phyloP scores from a whole-genome alignment of 441 rosid genomes.

The Capsella rubella region DNA sequence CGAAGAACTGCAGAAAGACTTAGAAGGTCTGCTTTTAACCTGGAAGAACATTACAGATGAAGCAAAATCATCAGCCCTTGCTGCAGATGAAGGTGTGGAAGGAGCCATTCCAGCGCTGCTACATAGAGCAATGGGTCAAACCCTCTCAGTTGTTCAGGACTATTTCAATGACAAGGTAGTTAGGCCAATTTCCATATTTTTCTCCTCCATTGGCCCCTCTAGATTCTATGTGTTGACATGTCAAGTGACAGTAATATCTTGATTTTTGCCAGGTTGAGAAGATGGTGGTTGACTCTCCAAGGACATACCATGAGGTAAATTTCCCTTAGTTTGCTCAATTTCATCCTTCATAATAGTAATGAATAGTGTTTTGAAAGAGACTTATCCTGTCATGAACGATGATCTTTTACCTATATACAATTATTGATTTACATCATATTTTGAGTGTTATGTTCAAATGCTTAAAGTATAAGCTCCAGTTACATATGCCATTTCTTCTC shows the following conservation, averaged over 20 bases:
- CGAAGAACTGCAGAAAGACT: slow-evolving; percentile 91
- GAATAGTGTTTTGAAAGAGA: slow-evolving; percentile 4
- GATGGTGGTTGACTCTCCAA: slow-evolving; percentile 92
- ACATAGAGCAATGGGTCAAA: slow-evolving; percentile 97
- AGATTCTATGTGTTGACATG: slow-evolving; percentile 32
- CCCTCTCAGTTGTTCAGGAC: slow-evolving; percentile 94
- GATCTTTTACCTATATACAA: slow-evolving; percentile 5
- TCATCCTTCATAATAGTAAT: background rate
- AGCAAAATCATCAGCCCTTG: slow-evolving; percentile 94
- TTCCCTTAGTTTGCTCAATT: slow-evolving; percentile 19
- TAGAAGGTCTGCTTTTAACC: slow-evolving; percentile 81
- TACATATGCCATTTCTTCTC: slow-evolving; percentile 12
- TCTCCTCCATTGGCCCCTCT: slow-evolving; percentile 18
- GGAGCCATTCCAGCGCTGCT: slow-evolving; percentile 88
- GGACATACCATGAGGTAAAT: slow-evolving; percentile 92
- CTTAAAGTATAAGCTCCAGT: slow-evolving; percentile 11
- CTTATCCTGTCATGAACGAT: slow-evolving; percentile 7
- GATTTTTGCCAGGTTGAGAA: slow-evolving; percentile 67
- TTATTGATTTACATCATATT: background rate
- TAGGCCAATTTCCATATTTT: slow-evolving; percentile 19
- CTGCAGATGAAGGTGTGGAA: slow-evolving; percentile 95
- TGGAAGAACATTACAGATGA: slow-evolving; percentile 89
- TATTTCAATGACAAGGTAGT: slow-evolving; percentile 83
- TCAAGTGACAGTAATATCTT: slow-evolving; percentile 31
- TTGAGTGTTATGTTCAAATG: slow-evolving; percentile 21